Evolutionary conservation across 805 yeast genomes (phyloP), one percentile per base, ranked within the genome.

Genomic region (Candida stauntonica): DNA sequence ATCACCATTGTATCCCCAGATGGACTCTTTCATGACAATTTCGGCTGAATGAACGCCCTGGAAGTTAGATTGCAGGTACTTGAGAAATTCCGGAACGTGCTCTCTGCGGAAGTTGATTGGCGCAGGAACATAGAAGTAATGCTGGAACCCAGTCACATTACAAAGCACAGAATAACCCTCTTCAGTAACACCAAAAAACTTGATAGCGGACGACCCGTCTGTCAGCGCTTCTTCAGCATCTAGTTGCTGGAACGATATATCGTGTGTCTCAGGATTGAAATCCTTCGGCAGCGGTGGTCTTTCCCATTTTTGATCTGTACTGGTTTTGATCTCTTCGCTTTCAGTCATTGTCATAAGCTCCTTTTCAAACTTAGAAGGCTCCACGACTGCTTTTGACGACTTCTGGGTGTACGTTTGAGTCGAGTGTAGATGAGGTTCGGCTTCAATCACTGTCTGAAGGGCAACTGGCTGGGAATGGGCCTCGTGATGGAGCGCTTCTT

Each of bases 1-100:
- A 50, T 82, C 86, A 44, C 94, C 93, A 40, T 80, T 80, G 57
- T 73, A 93, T 8, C 97, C 97, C 97, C 97, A 91, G 41, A 93
- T 80, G 9, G 94, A 82, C 58, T 91, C 95, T 51, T 86, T 87
- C 54, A 72, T 60, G 5, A 61, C 68, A 12, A 89, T 67, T 42
- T 85, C 87, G 16, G 91, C 67, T 16, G 72, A 72, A 44, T 75
- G 71, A 9, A 87, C 68, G n/a, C 82, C 81, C 37, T 73, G 81
- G 41, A 51, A 62, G 52, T 66, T 47, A 49, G 61, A 61, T 46
- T 67, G 65, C 44, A 84, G 43, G 52, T 77, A 66, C 20, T 63
- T 57, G 17, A 64, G 50, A 49, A 82, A 72, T 8, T 62, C 64
- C 0, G 55, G 51, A 33, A 85, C 52, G 48, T 81, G 81, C 18